Percentiles rank a stretch among this genome's conserved stretches.
Conservation (phyloP, 192 early-diverging fungal genomes). For the Coemansia sp. region DNA sequence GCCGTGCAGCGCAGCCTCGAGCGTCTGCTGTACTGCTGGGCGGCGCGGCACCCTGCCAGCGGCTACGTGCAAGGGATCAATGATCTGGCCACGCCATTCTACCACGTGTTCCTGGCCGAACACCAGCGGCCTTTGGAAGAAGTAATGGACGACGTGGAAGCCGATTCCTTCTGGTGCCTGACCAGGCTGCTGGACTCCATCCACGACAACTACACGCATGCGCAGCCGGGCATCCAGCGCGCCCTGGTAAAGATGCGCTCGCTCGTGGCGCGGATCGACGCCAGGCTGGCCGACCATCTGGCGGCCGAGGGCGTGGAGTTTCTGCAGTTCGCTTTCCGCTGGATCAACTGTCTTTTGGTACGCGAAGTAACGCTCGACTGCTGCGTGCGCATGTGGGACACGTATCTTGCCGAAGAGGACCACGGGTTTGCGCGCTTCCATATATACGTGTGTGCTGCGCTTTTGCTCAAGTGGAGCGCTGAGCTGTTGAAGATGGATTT, state of each 20-base stretch:
- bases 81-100: conserved; percentile 95
- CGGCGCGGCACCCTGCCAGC: conserved; percentile 95
- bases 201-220: conserved; percentile 98
- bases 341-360: conserved; percentile 99
- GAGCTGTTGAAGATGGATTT: conserved; percentile 87
- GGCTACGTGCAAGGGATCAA: conserved; percentile 99
- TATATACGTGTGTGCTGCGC: conserved; percentile 97
- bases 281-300: conserved; percentile 70
- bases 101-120: conserved; percentile 80
- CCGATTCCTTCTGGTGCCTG: conserved; percentile 97
- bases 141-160: conserved; percentile 75
- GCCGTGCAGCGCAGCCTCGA: conserved; percentile 86
- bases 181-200: conserved; percentile 95
- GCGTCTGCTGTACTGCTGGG: conserved; percentile 94
- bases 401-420: conserved; percentile 68
- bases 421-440: conserved; percentile 91
- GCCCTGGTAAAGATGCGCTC: conserved; percentile 87
- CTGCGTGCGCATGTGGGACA: conserved; percentile 99
- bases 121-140: conserved; percentile 12
- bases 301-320: conserved; percentile 89
- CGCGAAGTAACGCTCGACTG: conserved; percentile 83
- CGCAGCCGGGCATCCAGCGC: conserved; percentile 94
- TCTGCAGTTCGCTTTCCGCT: conserved; percentile 98
- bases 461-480: conserved; percentile 93
- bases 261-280: conserved; percentile 89